Evolutionary conservation across 2,329 filamentous ascomycete genomes (phyloP), one percentile per base, ranked within the genome.

Genomic region (Aurifilum marmelostoma): DNA sequence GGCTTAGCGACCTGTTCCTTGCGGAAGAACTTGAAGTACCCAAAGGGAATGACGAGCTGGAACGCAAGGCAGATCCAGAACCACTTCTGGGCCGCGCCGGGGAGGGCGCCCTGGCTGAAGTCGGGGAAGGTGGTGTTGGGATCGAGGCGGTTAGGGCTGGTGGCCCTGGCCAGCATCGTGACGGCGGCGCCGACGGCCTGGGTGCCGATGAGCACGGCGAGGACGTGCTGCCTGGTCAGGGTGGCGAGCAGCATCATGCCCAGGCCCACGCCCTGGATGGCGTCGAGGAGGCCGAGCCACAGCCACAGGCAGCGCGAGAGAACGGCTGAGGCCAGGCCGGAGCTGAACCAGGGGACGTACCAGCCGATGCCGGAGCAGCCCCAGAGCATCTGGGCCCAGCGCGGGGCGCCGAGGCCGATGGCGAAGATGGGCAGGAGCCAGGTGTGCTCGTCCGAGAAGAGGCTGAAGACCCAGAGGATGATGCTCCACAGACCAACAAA

Each of bases 311-410:
- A 80, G 59, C 89, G 82, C 2, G 86, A 86, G 12, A 88, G 77
- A 1, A 91, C 76, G 0, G 89, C 87, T 3, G 85, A 84, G 11
- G 83, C 81, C 0, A 86, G 77, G 18, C 84, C 83, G 1, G 80
- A 80, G 59, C 85, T 85, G 9, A 85, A 85, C 88, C 88, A 91
- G 3, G 89, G 89, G 2, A 91, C 77, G 75, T 86, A 91, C 54
- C 84, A 79, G 7, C 88, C 89, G 69, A 89, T 85, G 21, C 85
- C 84, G 8, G 84, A 88, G 8, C 84, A 87, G 11, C 84, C 86
- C 89, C 89, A 91, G 76, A 89, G 87, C 76, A 91, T 90, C 76
- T 91, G 89, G 12, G 85, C 85, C 88, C 89, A 91, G 70, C 89
- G 82, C 0, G 89, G 89, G 4, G 88, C 88, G 60, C 86, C 87